Base-by-base conservation (phyloP, 192 early-diverging fungal genomes). In the Radiomyces spectabilis region DNA sequence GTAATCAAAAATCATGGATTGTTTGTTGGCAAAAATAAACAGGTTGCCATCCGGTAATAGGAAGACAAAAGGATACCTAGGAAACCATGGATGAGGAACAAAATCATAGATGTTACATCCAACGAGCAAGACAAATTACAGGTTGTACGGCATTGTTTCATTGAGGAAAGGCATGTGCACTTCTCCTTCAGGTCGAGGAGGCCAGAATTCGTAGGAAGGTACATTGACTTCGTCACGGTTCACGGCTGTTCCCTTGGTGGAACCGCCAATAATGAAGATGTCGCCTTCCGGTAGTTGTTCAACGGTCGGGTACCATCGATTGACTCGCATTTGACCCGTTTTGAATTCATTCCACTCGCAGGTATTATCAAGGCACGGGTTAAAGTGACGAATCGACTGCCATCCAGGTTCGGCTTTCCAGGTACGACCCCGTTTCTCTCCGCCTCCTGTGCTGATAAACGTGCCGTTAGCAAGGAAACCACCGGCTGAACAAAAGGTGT, bases 401-500 rank as follows among this genome's bases (percentile, higher is more conserved):
- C 60, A 77, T 3, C 78, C 75, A 26, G 50, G 39, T 4, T 42
- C 43, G 2, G 75, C 59, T 1, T 41, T 38, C 49, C 68, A 76
- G 0, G 47, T 51, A 37, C 63, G 65, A 13, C 71, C 69, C n/a
- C 55, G 10, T 51, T 71, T 62, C 35, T 68, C 59, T 39, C 59
- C 78, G 19, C 78, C 78, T 5, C 75, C 78, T n/a, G 66, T 70
- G 43, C 73, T 72, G 49, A 77, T 68, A 18, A 80, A 51, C 13
- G 75, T 80, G 15, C 78, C 74, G 30, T 80, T 80, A 13, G 41
- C 62, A 8, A 80, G 56, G 51, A 75, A 80, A n/a, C 75, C 69
- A 27, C 78, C 78, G 16, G 69, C 78, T 7, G 78, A 77, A 52
- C 78, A 80, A 53, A 80, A 80, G 6, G 78, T 76, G 39, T 80